Evolutionary conservation across 2,329 filamentous ascomycete species (phyloP).

Genomic region (Colletotrichum ledebouriae): DNA sequence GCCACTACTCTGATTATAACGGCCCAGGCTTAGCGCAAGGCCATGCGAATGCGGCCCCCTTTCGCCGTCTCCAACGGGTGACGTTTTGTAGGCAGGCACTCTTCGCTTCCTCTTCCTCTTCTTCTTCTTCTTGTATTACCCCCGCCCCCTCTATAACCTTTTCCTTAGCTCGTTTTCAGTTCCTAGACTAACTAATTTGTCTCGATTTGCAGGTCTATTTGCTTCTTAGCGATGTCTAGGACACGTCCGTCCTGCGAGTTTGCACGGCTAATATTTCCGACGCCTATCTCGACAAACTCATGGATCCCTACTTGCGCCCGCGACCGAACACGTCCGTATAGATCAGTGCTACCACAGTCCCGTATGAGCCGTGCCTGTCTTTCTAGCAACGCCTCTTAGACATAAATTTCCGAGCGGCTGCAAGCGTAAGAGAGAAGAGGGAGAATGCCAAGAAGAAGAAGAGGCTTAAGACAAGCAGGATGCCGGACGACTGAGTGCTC

Average conservation of each 20-base stretch:
- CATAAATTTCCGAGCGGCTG: no score
- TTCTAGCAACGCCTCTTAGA: neutral
- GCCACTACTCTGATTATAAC: neutral
- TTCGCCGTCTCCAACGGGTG: neutral
- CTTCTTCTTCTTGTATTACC: no score
- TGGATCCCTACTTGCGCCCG: neutral
- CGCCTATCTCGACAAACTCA: slow-evolving; percentile 11
- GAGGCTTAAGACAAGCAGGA: no score
- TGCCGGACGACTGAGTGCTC: no score
- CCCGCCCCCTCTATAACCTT: no score
- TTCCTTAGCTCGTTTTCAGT: no score
- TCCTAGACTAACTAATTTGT: neutral
- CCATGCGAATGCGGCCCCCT: neutral
- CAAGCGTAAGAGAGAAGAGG: no score
- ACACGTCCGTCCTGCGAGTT: neutral
- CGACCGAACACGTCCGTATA: neutral
- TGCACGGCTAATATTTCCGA: neutral
- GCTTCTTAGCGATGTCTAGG: neutral
- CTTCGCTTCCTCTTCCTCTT: neutral
- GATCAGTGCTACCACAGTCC: neutral
- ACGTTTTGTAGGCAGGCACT: neutral
- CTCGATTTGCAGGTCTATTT: neutral
- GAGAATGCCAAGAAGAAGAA: no score
- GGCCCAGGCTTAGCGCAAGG: neutral
- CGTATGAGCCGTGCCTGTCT: neutral